Evolutionary conservation across 305 asterid species (phyloP).

Genomic region (Nicotiana rustica): DNA sequence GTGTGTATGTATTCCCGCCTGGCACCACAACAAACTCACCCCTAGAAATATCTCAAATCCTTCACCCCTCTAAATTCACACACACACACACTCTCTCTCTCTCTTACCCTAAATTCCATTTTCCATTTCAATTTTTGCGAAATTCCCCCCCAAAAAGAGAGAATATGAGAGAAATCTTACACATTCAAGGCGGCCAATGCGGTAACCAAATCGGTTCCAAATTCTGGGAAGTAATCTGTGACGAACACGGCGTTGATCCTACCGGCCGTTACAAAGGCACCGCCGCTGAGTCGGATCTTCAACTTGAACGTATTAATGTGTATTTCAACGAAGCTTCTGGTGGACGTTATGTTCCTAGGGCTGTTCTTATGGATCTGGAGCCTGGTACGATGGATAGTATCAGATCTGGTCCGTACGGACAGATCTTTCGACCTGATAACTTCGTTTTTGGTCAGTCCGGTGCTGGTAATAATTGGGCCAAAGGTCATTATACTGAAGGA

Average conservation of each 20-base stretch:
- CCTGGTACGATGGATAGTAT: conserved; percentile 92
- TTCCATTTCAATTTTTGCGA: background rate
- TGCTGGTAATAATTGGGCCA: conserved; percentile 87
- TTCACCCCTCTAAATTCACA: background rate
- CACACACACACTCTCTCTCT: background rate
- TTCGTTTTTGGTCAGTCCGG: conserved; percentile 88
- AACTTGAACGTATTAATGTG: conserved; percentile 78
- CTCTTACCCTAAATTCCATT: background rate
- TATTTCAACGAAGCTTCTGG: conserved; percentile 88
- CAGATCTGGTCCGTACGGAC: conserved; percentile 86
- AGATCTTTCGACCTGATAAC: conserved; percentile 85
- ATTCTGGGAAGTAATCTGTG: conserved; percentile 93
- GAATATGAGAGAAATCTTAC: conserved; percentile 80
- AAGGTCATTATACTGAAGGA: conserved; percentile 88
- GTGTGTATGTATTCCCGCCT: conserved; percentile 29
- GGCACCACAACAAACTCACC: background rate
- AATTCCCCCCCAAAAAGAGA: background rate
- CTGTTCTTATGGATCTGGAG: conserved; percentile 93
- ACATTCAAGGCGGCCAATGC: conserved; percentile 87
- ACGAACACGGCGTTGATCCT: conserved; percentile 80
- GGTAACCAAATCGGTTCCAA: conserved; percentile 90
- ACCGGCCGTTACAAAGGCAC: conserved; percentile 72
- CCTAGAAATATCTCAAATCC: conserved; percentile 24
- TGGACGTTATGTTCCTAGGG: conserved; percentile 87
- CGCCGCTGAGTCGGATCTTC: conserved; percentile 43